A percentile compares a stretch with the other conserved stretches of the same genome.
Conservation (phyloP, 2,329 filamentous ascomycete genomes). For the Laburnicola sp. region DNA sequence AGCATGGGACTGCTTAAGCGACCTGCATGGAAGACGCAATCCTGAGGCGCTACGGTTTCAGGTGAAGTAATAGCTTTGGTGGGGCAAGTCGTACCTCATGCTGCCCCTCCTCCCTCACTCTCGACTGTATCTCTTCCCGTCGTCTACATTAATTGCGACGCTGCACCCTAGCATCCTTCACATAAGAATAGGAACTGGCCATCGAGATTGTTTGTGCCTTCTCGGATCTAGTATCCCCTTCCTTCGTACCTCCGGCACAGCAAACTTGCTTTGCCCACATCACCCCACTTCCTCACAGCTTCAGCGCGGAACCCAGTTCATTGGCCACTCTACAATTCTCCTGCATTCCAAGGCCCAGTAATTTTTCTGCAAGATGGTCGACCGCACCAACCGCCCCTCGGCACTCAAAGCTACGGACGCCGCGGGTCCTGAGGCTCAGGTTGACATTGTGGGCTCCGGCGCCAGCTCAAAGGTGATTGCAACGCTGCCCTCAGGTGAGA, state of each 20-base stretch:
- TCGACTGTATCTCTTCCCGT: not conserved
- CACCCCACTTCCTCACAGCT: not conserved
- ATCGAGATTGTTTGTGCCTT: not conserved
- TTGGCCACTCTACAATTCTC: not conserved
- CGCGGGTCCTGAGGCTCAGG: constrained; percentile 66
- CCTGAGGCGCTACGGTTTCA: constrained; percentile 19
- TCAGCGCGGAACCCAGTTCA: not conserved
- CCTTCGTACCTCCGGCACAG: not conserved
- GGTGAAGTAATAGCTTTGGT: constrained; percentile 12
- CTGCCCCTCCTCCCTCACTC: constrained; percentile 4
- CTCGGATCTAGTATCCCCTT: not conserved
- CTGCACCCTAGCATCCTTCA: not conserved
- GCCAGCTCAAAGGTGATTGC: constrained; percentile 75
- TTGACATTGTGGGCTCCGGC: constrained; percentile 74
- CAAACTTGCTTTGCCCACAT: not conserved
- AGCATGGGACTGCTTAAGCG: constrained; percentile 7
- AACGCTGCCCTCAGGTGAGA: constrained; percentile 81
- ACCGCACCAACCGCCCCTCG: constrained; percentile 82
- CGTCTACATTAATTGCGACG: constrained; percentile 2
- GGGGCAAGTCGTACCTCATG: constrained; percentile 1
- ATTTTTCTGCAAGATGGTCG: constrained; percentile 62
- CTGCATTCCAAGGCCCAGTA: not conserved
- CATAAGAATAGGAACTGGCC: not conserved
- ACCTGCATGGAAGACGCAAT: constrained; percentile 8
- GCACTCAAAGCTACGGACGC: constrained; percentile 64